Conservation (phyloP, 2,329 filamentous ascomycete species). For the Verticillium isaacii region DNA sequence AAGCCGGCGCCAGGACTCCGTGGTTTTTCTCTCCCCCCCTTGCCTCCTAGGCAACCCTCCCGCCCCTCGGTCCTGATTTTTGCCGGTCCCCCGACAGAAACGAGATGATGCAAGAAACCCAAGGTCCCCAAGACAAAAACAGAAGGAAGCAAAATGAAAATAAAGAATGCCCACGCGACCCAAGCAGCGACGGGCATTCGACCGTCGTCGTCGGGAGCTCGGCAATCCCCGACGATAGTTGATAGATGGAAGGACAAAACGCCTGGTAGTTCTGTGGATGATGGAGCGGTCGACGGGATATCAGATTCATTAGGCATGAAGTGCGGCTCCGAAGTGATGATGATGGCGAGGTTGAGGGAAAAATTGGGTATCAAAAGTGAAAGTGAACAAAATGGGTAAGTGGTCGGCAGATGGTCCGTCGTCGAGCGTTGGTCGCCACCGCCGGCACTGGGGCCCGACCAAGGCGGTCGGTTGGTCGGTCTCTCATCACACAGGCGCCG, state of each 20-base stretch:
- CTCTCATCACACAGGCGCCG: neutral
- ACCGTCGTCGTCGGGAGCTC: neutral
- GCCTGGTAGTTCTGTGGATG: neutral
- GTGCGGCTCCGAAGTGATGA: conserved; percentile 5
- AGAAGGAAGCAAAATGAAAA: neutral
- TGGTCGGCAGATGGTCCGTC: neutral
- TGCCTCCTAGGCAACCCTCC: neutral
- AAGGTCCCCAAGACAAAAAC: neutral
- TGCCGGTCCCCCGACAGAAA: neutral
- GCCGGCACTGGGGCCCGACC: neutral
- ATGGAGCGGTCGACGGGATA: neutral
- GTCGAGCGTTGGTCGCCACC: neutral
- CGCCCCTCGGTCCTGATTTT: neutral
- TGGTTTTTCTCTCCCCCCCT: neutral
- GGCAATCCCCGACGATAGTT: neutral
- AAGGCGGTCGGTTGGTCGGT: neutral
- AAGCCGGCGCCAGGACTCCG: neutral
- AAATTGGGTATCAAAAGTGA: conserved; percentile 29
- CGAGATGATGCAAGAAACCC: neutral
- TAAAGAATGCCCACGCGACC: neutral
- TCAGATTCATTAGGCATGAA: neutral
- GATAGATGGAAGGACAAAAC: neutral
- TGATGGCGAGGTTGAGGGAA: conserved; percentile 10
- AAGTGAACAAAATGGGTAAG: conserved; percentile 11
- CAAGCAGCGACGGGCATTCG: neutral